Evolutionary conservation across 2,329 filamentous ascomycete species (phyloP).

Genomic region (Amauroascus niger): DNA sequence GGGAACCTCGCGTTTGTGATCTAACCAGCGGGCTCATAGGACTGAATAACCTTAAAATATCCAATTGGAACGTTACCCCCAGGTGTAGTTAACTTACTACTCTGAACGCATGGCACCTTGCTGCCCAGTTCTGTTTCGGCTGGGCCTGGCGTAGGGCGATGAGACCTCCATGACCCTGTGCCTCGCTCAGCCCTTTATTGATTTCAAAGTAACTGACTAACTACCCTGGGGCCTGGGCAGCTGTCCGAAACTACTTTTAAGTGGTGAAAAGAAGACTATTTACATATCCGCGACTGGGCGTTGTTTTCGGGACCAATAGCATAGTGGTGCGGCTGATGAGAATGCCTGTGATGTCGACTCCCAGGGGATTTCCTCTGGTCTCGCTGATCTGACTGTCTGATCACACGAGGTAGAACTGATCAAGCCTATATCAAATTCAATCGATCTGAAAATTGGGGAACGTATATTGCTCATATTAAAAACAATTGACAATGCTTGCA

Average conservation of each 20-base stretch:
- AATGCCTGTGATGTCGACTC: too few species aligned
- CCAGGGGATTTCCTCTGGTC: slow-evolving; percentile 14
- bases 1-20: too few species aligned
- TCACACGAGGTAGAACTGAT: too few species aligned
- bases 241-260: slow-evolving; percentile 31
- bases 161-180: slow-evolving; percentile 40
- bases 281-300: slow-evolving; percentile 28
- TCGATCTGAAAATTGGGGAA: too few species aligned
- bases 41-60: background rate
- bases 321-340: too few species aligned
- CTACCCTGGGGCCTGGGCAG: slow-evolving; percentile 24
- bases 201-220: slow-evolving; percentile 24
- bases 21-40: background rate
- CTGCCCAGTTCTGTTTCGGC: background rate
- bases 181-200: slow-evolving; percentile 33
- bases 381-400: too few species aligned
- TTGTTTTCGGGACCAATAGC: too few species aligned
- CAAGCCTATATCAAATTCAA: slow-evolving; percentile 5
- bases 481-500: background rate
- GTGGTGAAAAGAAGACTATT: slow-evolving; percentile 31
- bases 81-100: background rate
- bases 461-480: background rate
- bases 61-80: background rate
- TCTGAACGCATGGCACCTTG: background rate
- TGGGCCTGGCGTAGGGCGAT: slow-evolving; percentile 31